Evolutionary conservation across 169 alveolate species (phyloP), one percentile per base, ranked within the genome.

Genomic region (Plasmodium billcollinsi): DNA sequence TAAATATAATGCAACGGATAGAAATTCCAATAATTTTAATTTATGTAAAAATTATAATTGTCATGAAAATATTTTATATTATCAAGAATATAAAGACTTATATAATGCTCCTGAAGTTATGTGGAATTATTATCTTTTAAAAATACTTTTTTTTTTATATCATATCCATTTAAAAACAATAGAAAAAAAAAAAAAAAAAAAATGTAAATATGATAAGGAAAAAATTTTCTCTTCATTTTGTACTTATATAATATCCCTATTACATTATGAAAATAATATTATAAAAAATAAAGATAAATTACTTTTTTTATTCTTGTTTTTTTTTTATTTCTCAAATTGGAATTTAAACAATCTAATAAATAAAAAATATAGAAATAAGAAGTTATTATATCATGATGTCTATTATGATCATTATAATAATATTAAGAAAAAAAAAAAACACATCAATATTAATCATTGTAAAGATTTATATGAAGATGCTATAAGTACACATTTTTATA

Each of bases 211-310:
- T 20, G 62, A 15, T 15, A 61, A 6, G n/a, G 45, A 24, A 80
- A 80, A n/a, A 33, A 15, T 33, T 39, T 80, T 80, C 18, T 49
- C 11, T 15, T 12, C 18, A 11, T 24, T 66, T 15, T 70, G 45
- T 56, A 14, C 72, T 3, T 80, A 66, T 29, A 67, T 80, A 12
- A 50, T 66, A 61, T 50, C 56, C 9, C 62, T 80, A 26, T 67
- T 80, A 33, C 90, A 80, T 47, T n/a, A 59, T 18, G 90, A 62
- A 67, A 80, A 80, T 80, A 26, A 61, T 43, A 45, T 69, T 80
- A 80, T 80, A 49, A 67, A 80, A 80, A 67, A 29, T 43, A 80
- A 49, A 63, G 90, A 80, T 73, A 80, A 80, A 18, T 14, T 58
- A 33, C 26, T 80, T 11, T 80, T 80, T 61, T 47, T 80, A 47